Percentiles rank a stretch among this genome's conserved stretches.
These are phyloP conservation scores for Geranium brycei DNA, from an alignment of 345 rosid species.

Conservation along the genomic window DNA sequence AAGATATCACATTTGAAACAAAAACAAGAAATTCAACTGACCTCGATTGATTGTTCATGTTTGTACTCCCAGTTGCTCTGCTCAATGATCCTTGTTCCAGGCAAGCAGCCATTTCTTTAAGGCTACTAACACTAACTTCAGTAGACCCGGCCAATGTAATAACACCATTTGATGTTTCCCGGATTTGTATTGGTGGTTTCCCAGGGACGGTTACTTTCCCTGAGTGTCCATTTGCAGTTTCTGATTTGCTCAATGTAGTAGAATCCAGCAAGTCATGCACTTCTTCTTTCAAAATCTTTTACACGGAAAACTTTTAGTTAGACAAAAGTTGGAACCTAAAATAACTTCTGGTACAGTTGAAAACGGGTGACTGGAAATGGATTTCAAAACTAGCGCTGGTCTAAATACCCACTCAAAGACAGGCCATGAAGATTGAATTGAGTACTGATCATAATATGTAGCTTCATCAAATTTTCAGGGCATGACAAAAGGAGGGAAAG, in stretches of 20 bases:
- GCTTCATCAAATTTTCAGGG: background rate
- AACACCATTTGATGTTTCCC: constrained; percentile 91
- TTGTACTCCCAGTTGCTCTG: constrained; percentile 97
- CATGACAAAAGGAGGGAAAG: background rate
- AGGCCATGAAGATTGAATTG: background rate
- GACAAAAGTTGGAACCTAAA: constrained; percentile 1
- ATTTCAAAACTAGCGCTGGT: background rate
- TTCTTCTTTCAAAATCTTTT: constrained; percentile 95
- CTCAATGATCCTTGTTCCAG: constrained; percentile 88
- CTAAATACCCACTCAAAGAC: background rate
- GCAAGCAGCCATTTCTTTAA: constrained; percentile 89
- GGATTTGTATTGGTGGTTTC: constrained; percentile 88
- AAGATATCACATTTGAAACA: background rate
- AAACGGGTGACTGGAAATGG: background rate
- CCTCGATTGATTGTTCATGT: constrained; percentile 99
- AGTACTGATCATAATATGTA: background rate
- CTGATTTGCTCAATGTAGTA: constrained; percentile 41
- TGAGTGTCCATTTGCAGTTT: constrained; percentile 34
- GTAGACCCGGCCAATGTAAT: constrained; percentile 97
- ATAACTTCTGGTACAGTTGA: background rate
- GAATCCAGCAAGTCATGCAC: constrained; percentile 88
- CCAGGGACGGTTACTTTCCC: constrained; percentile 62
- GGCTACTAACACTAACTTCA: constrained; percentile 63
- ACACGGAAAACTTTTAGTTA: constrained; percentile 16
- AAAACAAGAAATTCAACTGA: constrained; percentile 13